Percentiles rank a stretch among this genome's conserved stretches.
phyloP scores from a whole-genome alignment of 1,284 basidiomycete genomes.

The Boletus calvinii region DNA sequence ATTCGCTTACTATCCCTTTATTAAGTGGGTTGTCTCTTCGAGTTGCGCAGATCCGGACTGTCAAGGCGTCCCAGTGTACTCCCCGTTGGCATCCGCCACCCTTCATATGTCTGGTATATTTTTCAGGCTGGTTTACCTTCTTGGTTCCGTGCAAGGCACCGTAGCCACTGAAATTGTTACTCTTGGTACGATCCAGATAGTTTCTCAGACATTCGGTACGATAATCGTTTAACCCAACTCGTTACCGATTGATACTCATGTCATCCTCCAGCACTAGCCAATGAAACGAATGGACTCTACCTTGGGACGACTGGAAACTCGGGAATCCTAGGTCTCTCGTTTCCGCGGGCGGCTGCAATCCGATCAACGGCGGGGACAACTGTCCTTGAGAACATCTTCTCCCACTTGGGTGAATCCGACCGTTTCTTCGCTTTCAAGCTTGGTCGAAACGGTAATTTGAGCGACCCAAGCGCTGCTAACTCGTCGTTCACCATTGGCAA shows the following conservation, averaged over 20 bases:
- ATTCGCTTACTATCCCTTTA: not conserved
- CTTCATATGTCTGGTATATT: slow-evolving; percentile 32
- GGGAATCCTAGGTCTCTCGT: slow-evolving; percentile 56
- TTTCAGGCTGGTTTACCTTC: slow-evolving; percentile 47
- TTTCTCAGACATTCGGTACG: slow-evolving; percentile 35
- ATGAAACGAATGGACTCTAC: slow-evolving; percentile 44
- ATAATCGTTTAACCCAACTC: not conserved
- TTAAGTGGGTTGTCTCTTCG: slow-evolving; percentile 39
- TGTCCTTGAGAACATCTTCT: slow-evolving; percentile 50
- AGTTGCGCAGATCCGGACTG: slow-evolving; percentile 37
- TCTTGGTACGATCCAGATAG: slow-evolving; percentile 43
- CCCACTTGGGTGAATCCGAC: slow-evolving; percentile 39
- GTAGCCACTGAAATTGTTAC: slow-evolving; percentile 45
- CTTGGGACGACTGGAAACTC: slow-evolving; percentile 51
- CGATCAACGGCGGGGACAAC: slow-evolving; percentile 43
- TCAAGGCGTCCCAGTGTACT: slow-evolving; percentile 33
- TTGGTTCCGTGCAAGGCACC: slow-evolving; percentile 46
- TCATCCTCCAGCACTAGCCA: slow-evolving; percentile 43
- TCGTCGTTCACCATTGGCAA: slow-evolving; percentile 55
- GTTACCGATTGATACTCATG: not conserved
- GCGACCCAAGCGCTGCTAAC: slow-evolving; percentile 21
- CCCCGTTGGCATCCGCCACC: slow-evolving; percentile 30
- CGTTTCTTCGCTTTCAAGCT: slow-evolving; percentile 55
- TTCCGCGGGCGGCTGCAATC: slow-evolving; percentile 50
- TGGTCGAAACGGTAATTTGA: slow-evolving; percentile 33